Conservation (phyloP, 208 protist genomes). For the Pavlovales sp. region DNA sequence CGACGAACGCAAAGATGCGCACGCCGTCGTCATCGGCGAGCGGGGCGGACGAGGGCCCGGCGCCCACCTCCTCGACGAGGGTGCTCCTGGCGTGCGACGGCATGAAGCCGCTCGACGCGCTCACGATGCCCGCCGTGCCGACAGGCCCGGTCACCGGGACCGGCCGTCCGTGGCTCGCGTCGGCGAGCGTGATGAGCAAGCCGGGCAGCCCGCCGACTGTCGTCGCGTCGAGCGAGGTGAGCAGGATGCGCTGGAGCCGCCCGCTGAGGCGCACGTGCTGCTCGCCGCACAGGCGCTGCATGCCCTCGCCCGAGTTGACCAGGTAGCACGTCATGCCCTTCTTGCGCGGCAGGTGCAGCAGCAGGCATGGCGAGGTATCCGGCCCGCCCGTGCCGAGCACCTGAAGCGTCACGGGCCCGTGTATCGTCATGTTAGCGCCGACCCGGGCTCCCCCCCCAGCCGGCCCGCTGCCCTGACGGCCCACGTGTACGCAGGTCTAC, state of each 20-base stretch:
- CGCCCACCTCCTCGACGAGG: not conserved
- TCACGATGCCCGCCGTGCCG: not conserved
- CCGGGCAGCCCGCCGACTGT: constrained; percentile 18
- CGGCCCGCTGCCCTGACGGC: too few relatives aligned
- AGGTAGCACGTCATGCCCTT: not conserved
- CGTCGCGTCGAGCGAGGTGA: not conserved
- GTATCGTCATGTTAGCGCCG: too few relatives aligned
- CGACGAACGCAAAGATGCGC: too few relatives aligned
- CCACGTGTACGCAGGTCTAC: too few relatives aligned
- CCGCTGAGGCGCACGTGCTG: not conserved
- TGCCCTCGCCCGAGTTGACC: constrained; percentile 8
- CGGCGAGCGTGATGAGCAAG: not conserved
- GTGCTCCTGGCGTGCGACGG: not conserved
- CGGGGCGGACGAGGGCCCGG: too few relatives aligned
- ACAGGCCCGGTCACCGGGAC: not conserved
- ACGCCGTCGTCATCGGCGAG: too few relatives aligned
- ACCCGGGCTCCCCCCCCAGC: too few relatives aligned
- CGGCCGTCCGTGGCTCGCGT: not conserved
- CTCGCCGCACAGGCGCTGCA: constrained; percentile 17
- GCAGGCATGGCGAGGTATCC: constrained; percentile 6
- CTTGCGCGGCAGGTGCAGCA: not conserved
- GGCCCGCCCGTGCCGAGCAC: constrained; percentile 16
- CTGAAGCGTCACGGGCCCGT: not conserved
- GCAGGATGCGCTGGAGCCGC: not conserved
- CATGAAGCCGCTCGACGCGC: not conserved